A percentile compares a stretch with the other conserved stretches of the same genome.
Conservation (phyloP, 768 basidiomycete species). For the Trametes gibbosa region DNA sequence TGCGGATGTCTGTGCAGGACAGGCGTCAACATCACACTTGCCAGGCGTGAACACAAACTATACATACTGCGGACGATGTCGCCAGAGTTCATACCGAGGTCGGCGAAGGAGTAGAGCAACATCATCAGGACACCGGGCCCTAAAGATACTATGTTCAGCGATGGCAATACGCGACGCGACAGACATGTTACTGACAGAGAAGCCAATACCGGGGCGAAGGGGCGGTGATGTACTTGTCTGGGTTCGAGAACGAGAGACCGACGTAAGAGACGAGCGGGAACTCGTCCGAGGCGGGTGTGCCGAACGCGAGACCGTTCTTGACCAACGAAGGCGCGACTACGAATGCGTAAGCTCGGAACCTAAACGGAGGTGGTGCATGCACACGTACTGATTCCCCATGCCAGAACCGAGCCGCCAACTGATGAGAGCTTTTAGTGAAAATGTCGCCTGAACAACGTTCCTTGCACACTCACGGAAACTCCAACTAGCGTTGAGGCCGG, state of each 20-base stretch:
- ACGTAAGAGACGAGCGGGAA: slow-evolving; percentile 44
- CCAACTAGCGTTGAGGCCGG: slow-evolving; percentile 54
- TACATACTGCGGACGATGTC: slow-evolving; percentile 31
- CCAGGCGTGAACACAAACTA: not conserved
- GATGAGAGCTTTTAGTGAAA: slow-evolving; percentile 13
- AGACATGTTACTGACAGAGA: slow-evolving; percentile 8
- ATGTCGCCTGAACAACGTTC: not conserved
- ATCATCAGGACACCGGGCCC: slow-evolving; percentile 59
- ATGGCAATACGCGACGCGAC: not conserved
- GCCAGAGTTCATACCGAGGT: slow-evolving; percentile 42
- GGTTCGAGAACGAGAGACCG: slow-evolving; percentile 37
- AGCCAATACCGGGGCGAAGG: slow-evolving; percentile 25
- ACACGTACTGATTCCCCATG: slow-evolving; percentile 50
- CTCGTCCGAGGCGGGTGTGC: slow-evolving; percentile 35
- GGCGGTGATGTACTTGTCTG: slow-evolving; percentile 32
- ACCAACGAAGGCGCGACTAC: slow-evolving; percentile 49
- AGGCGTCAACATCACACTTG: not conserved
- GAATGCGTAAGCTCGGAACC: not conserved
- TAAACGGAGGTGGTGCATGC: not conserved
- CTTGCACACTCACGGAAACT: slow-evolving; percentile 46
- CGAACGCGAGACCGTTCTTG: slow-evolving; percentile 51
- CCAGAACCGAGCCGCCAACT: slow-evolving; percentile 53
- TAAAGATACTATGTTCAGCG: slow-evolving; percentile 16
- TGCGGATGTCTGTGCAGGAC: not conserved
- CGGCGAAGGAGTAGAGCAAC: slow-evolving; percentile 58